These are phyloP conservation scores for Marchantia paleacea DNA, from an alignment of 225 moss, liverwort and hornwort species.

Conservation along the genomic window DNA sequence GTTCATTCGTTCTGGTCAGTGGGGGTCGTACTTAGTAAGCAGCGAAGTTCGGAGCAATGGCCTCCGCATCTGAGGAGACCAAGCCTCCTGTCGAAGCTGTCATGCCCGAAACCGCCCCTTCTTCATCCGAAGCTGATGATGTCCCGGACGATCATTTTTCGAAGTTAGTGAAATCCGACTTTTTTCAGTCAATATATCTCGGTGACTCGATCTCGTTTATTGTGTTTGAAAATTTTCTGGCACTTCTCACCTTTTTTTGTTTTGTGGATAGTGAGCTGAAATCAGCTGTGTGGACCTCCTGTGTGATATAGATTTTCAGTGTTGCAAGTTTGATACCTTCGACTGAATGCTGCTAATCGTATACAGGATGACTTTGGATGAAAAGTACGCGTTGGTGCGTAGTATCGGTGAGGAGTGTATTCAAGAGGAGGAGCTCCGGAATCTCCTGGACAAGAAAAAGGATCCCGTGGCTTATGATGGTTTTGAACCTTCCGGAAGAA, in stretches of 20 bases:
- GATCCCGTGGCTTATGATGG: slow-evolving; percentile 86
- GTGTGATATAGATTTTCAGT: background rate
- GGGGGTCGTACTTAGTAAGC: too few relatives aligned
- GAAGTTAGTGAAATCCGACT: slow-evolving; percentile 3
- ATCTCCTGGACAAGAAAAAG: slow-evolving; percentile 63
- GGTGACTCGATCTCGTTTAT: too few relatives aligned
- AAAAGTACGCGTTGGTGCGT: slow-evolving; percentile 58
- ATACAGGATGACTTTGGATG: slow-evolving; percentile 53
- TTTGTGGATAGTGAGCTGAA: background rate
- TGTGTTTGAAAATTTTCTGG: too few relatives aligned
- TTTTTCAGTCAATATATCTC: background rate
- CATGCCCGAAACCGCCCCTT: background rate
- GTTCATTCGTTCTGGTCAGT: too few relatives aligned
- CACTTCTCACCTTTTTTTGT: too few relatives aligned
- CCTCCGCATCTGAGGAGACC: background rate
- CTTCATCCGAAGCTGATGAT: slow-evolving; percentile 2
- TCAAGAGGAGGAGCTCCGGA: slow-evolving; percentile 79
- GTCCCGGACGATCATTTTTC: slow-evolving; percentile 14
- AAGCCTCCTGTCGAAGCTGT: background rate
- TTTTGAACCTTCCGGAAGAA: slow-evolving; percentile 90
- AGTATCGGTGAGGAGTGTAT: slow-evolving; percentile 93
- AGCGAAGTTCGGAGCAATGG: slow-evolving; percentile 2
- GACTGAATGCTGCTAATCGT: background rate
- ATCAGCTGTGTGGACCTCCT: background rate
- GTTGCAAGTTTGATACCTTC: background rate